phyloP scores from a whole-genome alignment of 192 early-diverging fungal species.

The Rhizophagus prolifer region DNA sequence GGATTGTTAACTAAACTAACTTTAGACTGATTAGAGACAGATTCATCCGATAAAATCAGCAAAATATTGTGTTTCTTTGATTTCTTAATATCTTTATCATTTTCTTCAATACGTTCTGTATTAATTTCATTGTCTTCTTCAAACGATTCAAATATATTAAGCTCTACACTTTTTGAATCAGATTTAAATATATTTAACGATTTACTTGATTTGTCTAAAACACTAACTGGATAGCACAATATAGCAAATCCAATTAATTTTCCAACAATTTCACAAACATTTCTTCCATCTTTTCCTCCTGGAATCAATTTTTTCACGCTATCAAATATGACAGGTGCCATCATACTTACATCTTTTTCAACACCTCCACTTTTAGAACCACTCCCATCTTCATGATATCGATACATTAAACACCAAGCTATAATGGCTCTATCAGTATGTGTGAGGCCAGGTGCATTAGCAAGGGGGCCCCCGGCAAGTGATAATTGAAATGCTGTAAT shows the following conservation, averaged over 20 bases:
- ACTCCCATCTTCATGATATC: slow-evolving; percentile 49
- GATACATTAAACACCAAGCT: slow-evolving; percentile 47
- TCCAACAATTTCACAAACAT: slow-evolving; percentile 51
- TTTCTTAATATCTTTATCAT: not conserved
- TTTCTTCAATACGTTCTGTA: not conserved
- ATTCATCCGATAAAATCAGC: not conserved
- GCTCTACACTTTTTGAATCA: not conserved
- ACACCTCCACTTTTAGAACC: not conserved
- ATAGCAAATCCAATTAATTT: slow-evolving; percentile 36
- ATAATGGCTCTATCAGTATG: slow-evolving; percentile 53
- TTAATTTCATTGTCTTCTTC: not conserved
- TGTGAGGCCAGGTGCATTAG: slow-evolving; percentile 50
- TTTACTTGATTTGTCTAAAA: not conserved
- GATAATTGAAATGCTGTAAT: slow-evolving; percentile 50
- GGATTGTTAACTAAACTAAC: not conserved
- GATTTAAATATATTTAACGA: not conserved
- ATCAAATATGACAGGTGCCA: slow-evolving; percentile 40
- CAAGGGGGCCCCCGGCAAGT: slow-evolving; percentile 49
- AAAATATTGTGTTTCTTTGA: not conserved
- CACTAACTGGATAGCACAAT: slow-evolving; percentile 30
- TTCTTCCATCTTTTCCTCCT: slow-evolving; percentile 39
- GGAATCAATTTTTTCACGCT: slow-evolving; percentile 43
- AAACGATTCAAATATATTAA: not conserved
- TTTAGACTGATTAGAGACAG: no score
- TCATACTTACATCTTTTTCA: not conserved